A percentile compares a stretch with the other conserved stretches of the same genome.
phyloP scores from a whole-genome alignment of 352 stramenopile genomes.

The Peronospora destructor region DNA sequence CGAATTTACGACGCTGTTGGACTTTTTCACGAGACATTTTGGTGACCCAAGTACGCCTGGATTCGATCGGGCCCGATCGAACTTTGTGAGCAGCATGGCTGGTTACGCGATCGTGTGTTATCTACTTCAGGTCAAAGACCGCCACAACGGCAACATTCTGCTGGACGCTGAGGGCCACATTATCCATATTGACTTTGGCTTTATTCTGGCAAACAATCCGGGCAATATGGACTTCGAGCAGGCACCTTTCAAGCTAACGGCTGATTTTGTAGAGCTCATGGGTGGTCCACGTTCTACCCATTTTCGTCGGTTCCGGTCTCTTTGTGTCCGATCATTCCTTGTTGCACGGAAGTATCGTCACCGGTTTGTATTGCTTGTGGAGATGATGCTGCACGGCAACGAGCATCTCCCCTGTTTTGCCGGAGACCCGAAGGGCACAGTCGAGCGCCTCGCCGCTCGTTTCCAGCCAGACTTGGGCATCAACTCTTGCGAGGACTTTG shows the following conservation, averaged over 20 bases:
- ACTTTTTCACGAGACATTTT: constrained; percentile 94
- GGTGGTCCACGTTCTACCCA: constrained; percentile 87
- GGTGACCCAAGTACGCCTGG: constrained; percentile 59
- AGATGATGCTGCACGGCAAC: constrained; percentile 96
- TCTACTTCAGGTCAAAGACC: constrained; percentile 96
- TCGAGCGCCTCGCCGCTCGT: constrained; percentile 86
- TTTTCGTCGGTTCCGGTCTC: constrained; percentile 91
- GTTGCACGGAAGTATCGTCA: constrained; percentile 92
- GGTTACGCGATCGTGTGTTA: constrained; percentile 94
- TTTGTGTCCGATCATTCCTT: constrained; percentile 95
- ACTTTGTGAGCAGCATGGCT: constrained; percentile 83
- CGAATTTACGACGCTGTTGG: constrained; percentile 85
- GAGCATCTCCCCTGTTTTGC: constrained; percentile 95
- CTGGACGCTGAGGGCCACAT: constrained; percentile 93
- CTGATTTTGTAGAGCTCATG: constrained; percentile 94
- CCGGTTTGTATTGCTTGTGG: constrained; percentile 91
- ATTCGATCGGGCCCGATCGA: constrained; percentile 76
- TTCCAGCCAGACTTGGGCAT: constrained; percentile 93
- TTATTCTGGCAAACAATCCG: constrained; percentile 91
- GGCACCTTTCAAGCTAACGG: constrained; percentile 97
- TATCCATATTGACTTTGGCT: constrained; percentile 96
- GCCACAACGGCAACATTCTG: constrained; percentile 97
- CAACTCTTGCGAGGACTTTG: constrained; percentile 91
- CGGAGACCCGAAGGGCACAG: constrained; percentile 85
- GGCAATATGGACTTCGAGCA: constrained; percentile 94